A percentile compares a stretch with the other conserved stretches of the same genome.
Evolutionary conservation across 2,329 filamentous ascomycete genomes (phyloP).

Genomic region (Metarhizium humberi): DNA sequence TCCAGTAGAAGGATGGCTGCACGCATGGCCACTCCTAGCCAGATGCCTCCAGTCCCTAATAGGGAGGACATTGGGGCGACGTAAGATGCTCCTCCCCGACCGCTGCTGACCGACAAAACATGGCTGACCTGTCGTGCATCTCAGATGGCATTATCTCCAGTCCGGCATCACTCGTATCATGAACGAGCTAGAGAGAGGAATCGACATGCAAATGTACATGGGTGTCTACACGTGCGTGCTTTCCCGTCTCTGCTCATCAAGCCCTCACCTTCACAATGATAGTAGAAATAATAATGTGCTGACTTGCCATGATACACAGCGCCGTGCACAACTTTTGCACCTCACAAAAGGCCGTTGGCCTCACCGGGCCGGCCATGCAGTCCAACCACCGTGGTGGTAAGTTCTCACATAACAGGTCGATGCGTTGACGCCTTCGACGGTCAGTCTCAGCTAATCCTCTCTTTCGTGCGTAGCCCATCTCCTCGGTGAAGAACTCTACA

Average conservation of each 20-base stretch:
- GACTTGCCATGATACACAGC: constrained; percentile 27
- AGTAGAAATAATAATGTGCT: not conserved
- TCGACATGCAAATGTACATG: constrained; percentile 97
- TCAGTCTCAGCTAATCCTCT: not conserved
- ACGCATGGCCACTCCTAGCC: constrained; percentile 24
- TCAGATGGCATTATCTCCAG: constrained; percentile 83
- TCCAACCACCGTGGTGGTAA: constrained; percentile 51
- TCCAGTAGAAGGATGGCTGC: constrained; percentile 19
- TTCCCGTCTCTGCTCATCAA: not conserved
- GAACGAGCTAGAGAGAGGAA: constrained; percentile 80
- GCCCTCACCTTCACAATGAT: not conserved
- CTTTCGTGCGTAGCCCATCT: constrained; percentile 59
- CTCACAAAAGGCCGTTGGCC: constrained; percentile 83
- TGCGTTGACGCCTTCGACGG: not conserved
- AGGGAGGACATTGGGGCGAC: constrained; percentile 50
- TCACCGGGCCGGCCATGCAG: constrained; percentile 32
- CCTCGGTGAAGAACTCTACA: constrained; percentile 91
- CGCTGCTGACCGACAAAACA: not conserved
- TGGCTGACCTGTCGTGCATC: not conserved
- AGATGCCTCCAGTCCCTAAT: constrained; percentile 51
- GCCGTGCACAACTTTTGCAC: constrained; percentile 99
- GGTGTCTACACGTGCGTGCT: constrained; percentile 75
- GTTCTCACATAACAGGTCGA: constrained; percentile 5
- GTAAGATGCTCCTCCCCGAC: constrained; percentile 20
- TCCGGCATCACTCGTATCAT: constrained; percentile 86